These are phyloP conservation scores for Viola odorata DNA, from an alignment of 345 rosid genomes.

Conservation along the genomic window DNA sequence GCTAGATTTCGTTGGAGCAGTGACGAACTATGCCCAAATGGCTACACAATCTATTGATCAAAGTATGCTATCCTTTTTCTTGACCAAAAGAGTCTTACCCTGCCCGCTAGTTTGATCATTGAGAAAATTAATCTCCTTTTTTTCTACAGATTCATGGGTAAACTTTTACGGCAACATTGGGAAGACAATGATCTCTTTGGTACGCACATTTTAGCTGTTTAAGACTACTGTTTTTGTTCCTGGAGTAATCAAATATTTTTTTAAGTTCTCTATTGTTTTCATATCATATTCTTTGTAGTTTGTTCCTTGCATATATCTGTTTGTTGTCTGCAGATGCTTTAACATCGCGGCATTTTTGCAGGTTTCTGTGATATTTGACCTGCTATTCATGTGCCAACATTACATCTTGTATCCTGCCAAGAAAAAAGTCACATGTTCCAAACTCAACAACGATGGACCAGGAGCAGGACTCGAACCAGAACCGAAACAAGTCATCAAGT, in stretches of 20 bases:
- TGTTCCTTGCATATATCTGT: not conserved
- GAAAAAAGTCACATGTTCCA: conserved; percentile 20
- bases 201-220: not conserved
- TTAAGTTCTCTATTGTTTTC: not conserved
- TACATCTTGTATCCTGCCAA: conserved; percentile 59
- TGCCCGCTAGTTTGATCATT: not conserved
- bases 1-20: conserved; percentile 77
- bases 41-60: conserved; percentile 75
- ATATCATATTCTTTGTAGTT: not conserved
- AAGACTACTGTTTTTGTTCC: not conserved
- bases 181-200: conserved; percentile 27
- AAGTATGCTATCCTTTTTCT: conserved; percentile 31
- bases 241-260: not conserved
- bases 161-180: conserved; percentile 95
- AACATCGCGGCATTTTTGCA: conserved; percentile 29
- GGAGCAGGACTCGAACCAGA: conserved; percentile 27
- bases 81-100: not conserved
- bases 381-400: conserved; percentile 85
- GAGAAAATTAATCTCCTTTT: not conserved
- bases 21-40: conserved; percentile 70
- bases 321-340: not conserved
- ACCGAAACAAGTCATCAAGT: conserved; percentile 28
- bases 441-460: conserved; percentile 27
- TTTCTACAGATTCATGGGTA: conserved; percentile 77
- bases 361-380: conserved; percentile 70